These are phyloP conservation scores for Papiliotrema nemorosa DNA, from an alignment of 1,284 basidiomycete genomes.

Conservation along the genomic window DNA sequence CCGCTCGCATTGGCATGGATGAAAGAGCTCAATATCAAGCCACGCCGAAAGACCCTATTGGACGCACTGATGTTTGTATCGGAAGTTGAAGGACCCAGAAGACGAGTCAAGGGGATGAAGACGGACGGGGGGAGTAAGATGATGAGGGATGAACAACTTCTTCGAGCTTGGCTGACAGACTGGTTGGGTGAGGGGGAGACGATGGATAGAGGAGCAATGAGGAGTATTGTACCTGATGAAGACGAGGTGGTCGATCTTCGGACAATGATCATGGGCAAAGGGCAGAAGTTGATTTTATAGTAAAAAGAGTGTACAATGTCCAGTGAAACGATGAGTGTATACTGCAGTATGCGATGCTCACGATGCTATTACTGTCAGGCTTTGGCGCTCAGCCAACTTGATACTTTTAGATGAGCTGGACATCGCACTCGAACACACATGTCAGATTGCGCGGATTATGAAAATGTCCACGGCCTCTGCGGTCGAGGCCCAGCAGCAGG, in stretches of 20 bases:
- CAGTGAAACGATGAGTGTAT: no score
- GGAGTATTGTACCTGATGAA: constrained; percentile 54
- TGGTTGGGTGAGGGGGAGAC: constrained; percentile 60
- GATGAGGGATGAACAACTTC: constrained; percentile 52
- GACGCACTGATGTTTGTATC: constrained; percentile 65
- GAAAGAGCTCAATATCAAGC: constrained; percentile 58
- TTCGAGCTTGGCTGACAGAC: constrained; percentile 61
- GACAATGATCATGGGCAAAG: constrained; percentile 13
- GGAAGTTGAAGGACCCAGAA: constrained; percentile 63
- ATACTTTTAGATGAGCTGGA: no score
- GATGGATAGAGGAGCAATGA: constrained; percentile 1
- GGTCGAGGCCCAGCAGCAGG: no score
- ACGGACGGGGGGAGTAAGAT: constrained; percentile 30
- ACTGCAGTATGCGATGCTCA: no score
- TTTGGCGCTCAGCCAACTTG: no score
- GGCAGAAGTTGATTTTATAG: constrained; percentile 3
- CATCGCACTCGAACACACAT: no score
- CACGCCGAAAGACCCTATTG: constrained; percentile 58
- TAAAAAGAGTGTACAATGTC: no score
- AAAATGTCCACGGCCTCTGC: no score
- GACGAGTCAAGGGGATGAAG: constrained; percentile 55
- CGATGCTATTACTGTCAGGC: no score
- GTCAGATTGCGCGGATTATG: no score
- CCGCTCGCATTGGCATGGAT: constrained; percentile 74
- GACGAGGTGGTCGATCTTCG: constrained; percentile 26